Percentiles rank a stretch among this genome's conserved stretches.
Evolutionary conservation across 768 basidiomycete species (phyloP).

Genomic region (Amanita brunnescens): DNA sequence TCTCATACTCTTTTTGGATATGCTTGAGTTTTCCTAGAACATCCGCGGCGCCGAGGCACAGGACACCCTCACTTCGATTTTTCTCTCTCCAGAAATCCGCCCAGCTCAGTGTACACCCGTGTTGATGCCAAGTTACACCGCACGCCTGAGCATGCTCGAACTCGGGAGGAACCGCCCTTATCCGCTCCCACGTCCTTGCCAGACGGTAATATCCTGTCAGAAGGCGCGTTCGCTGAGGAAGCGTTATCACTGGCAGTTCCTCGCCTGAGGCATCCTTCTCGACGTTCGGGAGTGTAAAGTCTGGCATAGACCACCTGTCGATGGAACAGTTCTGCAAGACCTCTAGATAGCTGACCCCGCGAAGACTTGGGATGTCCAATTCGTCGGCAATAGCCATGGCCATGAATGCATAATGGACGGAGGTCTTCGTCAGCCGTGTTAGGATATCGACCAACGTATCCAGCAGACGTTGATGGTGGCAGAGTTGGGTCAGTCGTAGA

Average conservation of each 20-base stretch:
- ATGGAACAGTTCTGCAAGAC: slow-evolving; percentile 57
- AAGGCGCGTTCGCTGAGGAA: slow-evolving; percentile 53
- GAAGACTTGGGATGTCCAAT: slow-evolving; percentile 47
- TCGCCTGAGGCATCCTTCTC: neutral
- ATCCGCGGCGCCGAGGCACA: slow-evolving; percentile 53
- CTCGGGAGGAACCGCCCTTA: slow-evolving; percentile 44
- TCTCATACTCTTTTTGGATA: slow-evolving; percentile 59
- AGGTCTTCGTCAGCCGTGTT: slow-evolving; percentile 50
- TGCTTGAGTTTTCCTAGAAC: slow-evolving; percentile 56
- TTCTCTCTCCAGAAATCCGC: slow-evolving; percentile 76
- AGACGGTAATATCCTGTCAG: slow-evolving; percentile 66
- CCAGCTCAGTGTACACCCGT: slow-evolving; percentile 66
- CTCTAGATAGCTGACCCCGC: slow-evolving; percentile 62
- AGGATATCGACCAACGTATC: slow-evolving; percentile 52
- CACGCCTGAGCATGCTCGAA: slow-evolving; percentile 61
- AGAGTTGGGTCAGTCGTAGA: slow-evolving; percentile 59
- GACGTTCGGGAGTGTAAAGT: slow-evolving; percentile 17
- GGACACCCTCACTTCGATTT: slow-evolving; percentile 49
- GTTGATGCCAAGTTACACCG: slow-evolving; percentile 63
- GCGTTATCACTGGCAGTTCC: slow-evolving; percentile 26
- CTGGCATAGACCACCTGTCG: slow-evolving; percentile 24
- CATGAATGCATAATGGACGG: slow-evolving; percentile 60
- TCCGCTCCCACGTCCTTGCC: slow-evolving; percentile 53
- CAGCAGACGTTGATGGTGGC: slow-evolving; percentile 51
- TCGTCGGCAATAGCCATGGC: slow-evolving; percentile 72